Conservation (phyloP, 345 rosid genomes). For the Lagerstroemia speciosa region DNA sequence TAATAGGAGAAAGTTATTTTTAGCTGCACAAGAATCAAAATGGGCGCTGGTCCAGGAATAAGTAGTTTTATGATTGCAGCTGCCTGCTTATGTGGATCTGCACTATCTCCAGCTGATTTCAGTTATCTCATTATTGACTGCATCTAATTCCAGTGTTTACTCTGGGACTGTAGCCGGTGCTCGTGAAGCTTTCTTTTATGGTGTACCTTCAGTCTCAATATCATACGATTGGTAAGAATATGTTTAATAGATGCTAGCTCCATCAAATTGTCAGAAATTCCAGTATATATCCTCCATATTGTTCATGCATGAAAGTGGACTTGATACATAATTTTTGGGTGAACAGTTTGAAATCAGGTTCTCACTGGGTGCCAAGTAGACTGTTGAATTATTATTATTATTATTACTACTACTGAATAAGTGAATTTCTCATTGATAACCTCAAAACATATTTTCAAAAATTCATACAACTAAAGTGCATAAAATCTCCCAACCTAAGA, state of each 20-base stretch:
- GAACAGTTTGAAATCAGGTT: too few species aligned
- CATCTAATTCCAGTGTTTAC: slow-evolving; percentile 42
- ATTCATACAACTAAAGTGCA: too few species aligned
- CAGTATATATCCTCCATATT: too few species aligned
- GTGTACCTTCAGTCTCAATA: slow-evolving; percentile 58
- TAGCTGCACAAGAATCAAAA: not conserved
- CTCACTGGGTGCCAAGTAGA: not conserved
- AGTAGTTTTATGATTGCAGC: not conserved
- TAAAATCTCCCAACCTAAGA: too few species aligned
- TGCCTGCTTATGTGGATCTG: not conserved
- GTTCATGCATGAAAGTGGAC: too few species aligned
- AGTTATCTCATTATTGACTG: not conserved
- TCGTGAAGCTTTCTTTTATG: slow-evolving; percentile 85
- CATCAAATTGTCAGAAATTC: too few species aligned
- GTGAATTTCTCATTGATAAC: too few species aligned
- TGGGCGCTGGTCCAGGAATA: not conserved
- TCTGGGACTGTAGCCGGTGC: slow-evolving; percentile 99
- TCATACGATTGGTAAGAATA: slow-evolving; percentile 68
- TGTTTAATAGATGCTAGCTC: not conserved
- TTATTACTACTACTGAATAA: too few species aligned
- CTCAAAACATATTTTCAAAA: too few species aligned
- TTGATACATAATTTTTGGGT: too few species aligned
- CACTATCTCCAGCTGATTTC: not conserved
- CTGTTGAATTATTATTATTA: too few species aligned
- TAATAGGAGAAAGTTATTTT: not conserved